Conservation (phyloP, 805 yeast species). For the Kregervanrija pseudodelftensis region DNA sequence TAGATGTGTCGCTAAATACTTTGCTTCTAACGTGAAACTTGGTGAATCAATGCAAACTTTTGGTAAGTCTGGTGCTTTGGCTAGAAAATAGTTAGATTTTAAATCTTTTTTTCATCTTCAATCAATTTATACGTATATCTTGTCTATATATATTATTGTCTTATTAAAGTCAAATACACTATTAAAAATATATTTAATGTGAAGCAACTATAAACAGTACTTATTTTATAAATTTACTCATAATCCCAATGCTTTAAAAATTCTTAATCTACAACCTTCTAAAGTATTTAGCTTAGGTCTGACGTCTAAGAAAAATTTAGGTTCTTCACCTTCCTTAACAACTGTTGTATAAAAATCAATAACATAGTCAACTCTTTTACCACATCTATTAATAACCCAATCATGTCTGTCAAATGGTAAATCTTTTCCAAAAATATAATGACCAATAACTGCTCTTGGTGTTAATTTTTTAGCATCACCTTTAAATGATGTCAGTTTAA, state of each 20-base stretch:
- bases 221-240: constrained; percentile 6
- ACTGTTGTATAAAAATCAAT: constrained; percentile 68
- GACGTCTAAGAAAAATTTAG: constrained; percentile 71
- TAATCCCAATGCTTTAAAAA: constrained; percentile 54
- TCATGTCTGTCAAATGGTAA: constrained; percentile 95
- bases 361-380: constrained; percentile 76
- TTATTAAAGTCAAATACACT: too few relatives aligned
- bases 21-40: constrained; percentile 89
- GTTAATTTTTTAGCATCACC: constrained; percentile 84
- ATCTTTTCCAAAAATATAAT: constrained; percentile 53
- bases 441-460: constrained; percentile 75
- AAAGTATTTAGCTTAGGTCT: constrained; percentile 80
- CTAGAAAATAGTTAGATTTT: constrained; percentile 8
- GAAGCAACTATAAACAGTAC: not conserved
- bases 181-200: too few relatives aligned
- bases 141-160: too few relatives aligned
- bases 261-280: constrained; percentile 74
- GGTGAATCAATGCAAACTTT: constrained; percentile 58
- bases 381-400: constrained; percentile 86
- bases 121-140: too few relatives aligned
- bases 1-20: constrained; percentile 93
- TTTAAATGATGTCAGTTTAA: constrained; percentile 75
- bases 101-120: not conserved
- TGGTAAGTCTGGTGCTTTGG: constrained; percentile 30
- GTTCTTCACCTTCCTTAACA: constrained; percentile 37